These are phyloP conservation scores for Sphenostylis stenocarpa DNA, from an alignment of 306 rosid species.

Conservation along the genomic window DNA sequence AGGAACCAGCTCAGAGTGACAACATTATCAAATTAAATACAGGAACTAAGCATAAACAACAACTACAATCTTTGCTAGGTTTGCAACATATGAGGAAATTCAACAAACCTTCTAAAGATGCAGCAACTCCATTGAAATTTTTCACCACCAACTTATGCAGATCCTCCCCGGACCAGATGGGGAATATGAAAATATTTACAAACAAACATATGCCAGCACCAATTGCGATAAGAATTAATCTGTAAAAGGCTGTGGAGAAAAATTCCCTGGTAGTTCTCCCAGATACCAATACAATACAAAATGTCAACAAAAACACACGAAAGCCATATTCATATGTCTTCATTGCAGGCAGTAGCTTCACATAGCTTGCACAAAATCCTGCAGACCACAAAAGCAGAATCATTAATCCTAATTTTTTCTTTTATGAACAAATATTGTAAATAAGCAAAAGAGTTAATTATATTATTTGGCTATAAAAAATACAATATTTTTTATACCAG, in stretches of 20 bases:
- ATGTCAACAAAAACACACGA: constrained; percentile 69
- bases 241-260: constrained; percentile 49
- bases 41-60: not conserved
- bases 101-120: constrained; percentile 59
- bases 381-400: constrained; percentile 17
- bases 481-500: not conserved
- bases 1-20: not conserved
- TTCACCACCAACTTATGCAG: constrained; percentile 67
- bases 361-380: constrained; percentile 58
- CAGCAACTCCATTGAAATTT: constrained; percentile 59
- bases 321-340: constrained; percentile 67
- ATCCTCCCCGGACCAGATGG: constrained; percentile 35
- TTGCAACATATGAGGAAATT: not conserved
- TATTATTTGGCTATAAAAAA: not conserved
- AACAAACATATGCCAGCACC: constrained; percentile 54
- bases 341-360: constrained; percentile 55
- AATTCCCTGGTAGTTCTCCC: constrained; percentile 42
- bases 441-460: not conserved
- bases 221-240: constrained; percentile 54
- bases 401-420: not conserved
- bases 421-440: not conserved
- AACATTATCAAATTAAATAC: not conserved
- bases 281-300: constrained; percentile 60
- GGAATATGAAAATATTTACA: constrained; percentile 53
- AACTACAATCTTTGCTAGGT: not conserved